A percentile compares a stretch with the other conserved stretches of the same genome.
phyloP scores from a whole-genome alignment of 2,329 filamentous ascomycete species.

The Aspergillus sp. region DNA sequence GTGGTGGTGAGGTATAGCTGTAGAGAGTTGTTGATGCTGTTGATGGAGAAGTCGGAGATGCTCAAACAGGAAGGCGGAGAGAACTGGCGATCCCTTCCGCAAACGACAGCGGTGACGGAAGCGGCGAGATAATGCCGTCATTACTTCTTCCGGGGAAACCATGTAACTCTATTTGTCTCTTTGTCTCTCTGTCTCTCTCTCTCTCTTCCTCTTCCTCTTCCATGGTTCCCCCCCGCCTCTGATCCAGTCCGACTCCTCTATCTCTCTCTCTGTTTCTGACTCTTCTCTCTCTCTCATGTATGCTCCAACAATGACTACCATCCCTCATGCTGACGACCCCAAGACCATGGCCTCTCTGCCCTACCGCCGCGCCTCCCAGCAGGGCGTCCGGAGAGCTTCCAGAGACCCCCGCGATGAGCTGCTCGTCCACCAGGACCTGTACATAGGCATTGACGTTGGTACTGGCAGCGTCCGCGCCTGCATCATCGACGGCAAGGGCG shows the following conservation, averaged over 20 bases:
- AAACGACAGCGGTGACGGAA: too few species aligned
- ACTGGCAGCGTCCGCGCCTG: slow-evolving; percentile 93
- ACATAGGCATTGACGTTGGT: slow-evolving; percentile 88
- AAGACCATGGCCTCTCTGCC: slow-evolving; percentile 25
- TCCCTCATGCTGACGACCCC: too few species aligned
- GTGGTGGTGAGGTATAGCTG: not conserved
- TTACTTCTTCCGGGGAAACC: too few species aligned
- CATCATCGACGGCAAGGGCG: slow-evolving; percentile 83
- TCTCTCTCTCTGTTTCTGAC: not conserved
- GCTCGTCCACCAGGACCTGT: slow-evolving; percentile 49
- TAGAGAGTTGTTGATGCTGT: not conserved
- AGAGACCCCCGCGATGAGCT: slow-evolving; percentile 47
- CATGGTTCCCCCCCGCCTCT: not conserved
- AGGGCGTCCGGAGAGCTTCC: slow-evolving; percentile 29
- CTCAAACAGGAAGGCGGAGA: too few species aligned
- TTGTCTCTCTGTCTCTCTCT: not conserved
- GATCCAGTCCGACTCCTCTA: not conserved
- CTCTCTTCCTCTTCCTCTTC: not conserved
- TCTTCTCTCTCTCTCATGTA: too few species aligned
- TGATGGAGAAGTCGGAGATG: too few species aligned
- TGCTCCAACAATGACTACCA: too few species aligned
- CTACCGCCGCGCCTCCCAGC: slow-evolving; percentile 22
- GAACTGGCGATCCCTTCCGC: too few species aligned
- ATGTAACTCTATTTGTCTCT: not conserved
- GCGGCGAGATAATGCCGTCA: too few species aligned